These are phyloP conservation scores for Penicillium fimorum DNA, from an alignment of 495 filamentous ascomycete species.

Conservation along the genomic window DNA sequence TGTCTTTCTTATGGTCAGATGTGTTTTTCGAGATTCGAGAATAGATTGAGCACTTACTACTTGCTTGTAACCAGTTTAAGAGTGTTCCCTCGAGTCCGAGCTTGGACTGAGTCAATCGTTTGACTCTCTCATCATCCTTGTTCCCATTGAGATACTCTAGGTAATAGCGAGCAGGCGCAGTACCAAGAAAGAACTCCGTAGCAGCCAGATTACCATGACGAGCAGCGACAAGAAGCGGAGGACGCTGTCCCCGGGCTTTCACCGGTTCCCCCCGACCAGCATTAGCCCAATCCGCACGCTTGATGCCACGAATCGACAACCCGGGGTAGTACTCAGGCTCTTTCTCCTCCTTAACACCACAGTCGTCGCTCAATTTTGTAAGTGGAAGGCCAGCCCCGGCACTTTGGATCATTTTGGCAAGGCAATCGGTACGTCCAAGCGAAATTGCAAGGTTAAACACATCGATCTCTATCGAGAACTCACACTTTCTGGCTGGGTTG, in stretches of 20 bases:
- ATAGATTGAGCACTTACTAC: conserved; percentile 36
- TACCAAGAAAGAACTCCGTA: conserved; percentile 69
- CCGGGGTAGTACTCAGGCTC: conserved; percentile 71
- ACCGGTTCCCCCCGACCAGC: conserved; percentile 39
- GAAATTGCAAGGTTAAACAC: conserved; percentile 43
- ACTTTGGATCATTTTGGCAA: conserved; percentile 49
- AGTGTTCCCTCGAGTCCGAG: conserved; percentile 61
- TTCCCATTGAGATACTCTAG: conserved; percentile 59
- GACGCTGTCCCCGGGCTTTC: conserved; percentile 28
- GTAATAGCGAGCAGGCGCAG: conserved; percentile 60
- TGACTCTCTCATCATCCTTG: conserved; percentile 53
- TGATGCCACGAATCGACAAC: conserved; percentile 67
- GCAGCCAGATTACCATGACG: conserved; percentile 54
- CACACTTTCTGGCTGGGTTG: conserved; percentile 17
- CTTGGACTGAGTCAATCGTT: conserved; percentile 30
- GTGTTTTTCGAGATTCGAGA: neutral
- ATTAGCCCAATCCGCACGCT: conserved; percentile 61
- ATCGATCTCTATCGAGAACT: conserved; percentile 19
- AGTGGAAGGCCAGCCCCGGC: conserved; percentile 65
- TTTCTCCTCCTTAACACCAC: conserved; percentile 52
- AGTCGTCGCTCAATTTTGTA: conserved; percentile 57
- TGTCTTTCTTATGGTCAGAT: conserved; percentile 34
- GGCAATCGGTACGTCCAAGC: conserved; percentile 41
- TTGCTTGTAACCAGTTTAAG: conserved; percentile 55
- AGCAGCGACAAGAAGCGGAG: conserved; percentile 62